A percentile compares a stretch with the other conserved stretches of the same genome.
phyloP scores from a whole-genome alignment of 2,329 filamentous ascomycete species.

The Cladorrhinum sp. region DNA sequence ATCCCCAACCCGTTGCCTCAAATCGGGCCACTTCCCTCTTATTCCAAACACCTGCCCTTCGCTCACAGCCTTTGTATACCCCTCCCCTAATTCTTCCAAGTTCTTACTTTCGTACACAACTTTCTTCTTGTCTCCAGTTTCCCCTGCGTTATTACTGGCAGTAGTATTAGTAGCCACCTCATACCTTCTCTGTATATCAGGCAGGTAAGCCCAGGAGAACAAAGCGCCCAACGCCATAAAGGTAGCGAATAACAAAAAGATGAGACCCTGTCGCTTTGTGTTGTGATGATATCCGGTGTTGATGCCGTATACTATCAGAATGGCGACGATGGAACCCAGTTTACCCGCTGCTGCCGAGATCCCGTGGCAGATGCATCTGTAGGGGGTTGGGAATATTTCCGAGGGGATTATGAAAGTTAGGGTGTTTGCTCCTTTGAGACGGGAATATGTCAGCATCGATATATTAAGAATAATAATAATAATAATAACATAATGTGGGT shows the following conservation, averaged over 20 bases:
- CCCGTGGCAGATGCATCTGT: conserved; percentile 60
- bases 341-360: conserved; percentile 61
- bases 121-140: not conserved
- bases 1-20: conserved; percentile 33
- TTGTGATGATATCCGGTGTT: conserved; percentile 40
- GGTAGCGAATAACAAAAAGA: conserved; percentile 50
- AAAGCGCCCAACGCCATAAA: conserved; percentile 49
- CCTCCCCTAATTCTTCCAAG: conserved; percentile 51
- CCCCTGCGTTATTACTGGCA: conserved; percentile 23
- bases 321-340: conserved; percentile 52
- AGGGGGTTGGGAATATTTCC: conserved; percentile 63
- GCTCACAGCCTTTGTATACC: conserved; percentile 42
- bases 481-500: not conserved
- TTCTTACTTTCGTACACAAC: conserved; percentile 43
- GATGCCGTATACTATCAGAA: conserved; percentile 50
- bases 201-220: conserved; percentile 52
- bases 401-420: conserved; percentile 63
- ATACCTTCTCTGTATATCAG: conserved; percentile 45
- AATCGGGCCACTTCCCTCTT: conserved; percentile 41
- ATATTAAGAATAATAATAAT: not conserved
- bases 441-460: not conserved
- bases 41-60: conserved; percentile 46
- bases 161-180: too few species aligned
- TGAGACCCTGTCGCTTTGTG: conserved; percentile 44
- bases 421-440: conserved; percentile 51